phyloP scores from a whole-genome alignment of 495 filamentous ascomycete species.

The Neurospora sp. region DNA sequence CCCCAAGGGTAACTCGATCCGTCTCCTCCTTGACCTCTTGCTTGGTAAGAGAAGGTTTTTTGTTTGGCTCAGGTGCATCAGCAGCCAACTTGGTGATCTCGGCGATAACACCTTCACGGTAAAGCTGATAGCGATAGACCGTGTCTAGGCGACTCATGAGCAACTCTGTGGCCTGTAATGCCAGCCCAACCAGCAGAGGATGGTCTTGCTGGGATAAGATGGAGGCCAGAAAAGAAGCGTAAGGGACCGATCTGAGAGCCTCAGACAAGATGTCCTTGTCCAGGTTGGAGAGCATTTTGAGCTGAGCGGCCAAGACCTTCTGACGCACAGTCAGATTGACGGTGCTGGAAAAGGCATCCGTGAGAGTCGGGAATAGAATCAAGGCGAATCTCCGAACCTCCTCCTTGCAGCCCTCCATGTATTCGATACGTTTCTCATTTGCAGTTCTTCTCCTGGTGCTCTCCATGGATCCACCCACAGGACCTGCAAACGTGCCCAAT shows the following conservation, averaged over 20 bases:
- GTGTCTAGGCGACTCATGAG: constrained; percentile 71
- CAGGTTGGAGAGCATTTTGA: constrained; percentile 97
- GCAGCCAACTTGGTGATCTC: constrained; percentile 73
- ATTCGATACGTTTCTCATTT: constrained; percentile 67
- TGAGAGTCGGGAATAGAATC: constrained; percentile 92
- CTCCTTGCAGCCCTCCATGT: constrained; percentile 69
- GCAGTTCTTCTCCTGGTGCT: constrained; percentile 46
- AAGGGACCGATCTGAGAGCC: constrained; percentile 80
- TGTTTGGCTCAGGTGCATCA: constrained; percentile 27
- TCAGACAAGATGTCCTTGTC: constrained; percentile 76
- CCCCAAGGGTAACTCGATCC: background rate
- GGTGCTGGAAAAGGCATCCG: constrained; percentile 95
- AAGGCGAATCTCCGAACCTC: constrained; percentile 87
- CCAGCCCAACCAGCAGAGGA: constrained; percentile 71
- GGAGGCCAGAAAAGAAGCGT: constrained; percentile 92
- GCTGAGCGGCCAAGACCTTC: constrained; percentile 86
- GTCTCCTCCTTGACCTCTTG: constrained; percentile 15
- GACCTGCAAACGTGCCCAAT: constrained; percentile 23
- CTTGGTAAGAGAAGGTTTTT: constrained; percentile 11
- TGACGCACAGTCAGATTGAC: constrained; percentile 97
- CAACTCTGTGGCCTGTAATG: constrained; percentile 80
- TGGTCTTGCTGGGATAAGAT: constrained; percentile 97
- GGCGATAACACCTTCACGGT: constrained; percentile 91
- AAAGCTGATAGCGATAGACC: constrained; percentile 93
- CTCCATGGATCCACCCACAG: constrained; percentile 24